phyloP scores from a whole-genome alignment of 2,329 filamentous ascomycete species.

The Leptographium flavum region DNA sequence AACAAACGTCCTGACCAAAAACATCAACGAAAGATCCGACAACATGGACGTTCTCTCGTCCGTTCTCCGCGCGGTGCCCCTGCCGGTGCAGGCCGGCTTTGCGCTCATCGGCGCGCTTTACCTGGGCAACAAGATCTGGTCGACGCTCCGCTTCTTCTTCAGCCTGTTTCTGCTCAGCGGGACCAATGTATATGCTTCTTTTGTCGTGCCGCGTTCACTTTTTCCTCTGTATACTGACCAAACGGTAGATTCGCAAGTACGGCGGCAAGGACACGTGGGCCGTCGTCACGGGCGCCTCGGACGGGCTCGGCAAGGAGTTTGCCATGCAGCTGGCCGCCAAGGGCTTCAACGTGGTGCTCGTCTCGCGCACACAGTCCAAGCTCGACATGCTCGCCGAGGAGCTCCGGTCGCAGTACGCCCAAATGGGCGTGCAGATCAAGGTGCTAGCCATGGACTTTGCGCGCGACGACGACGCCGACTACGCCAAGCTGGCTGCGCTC shows the following conservation, averaged over 20 bases:
- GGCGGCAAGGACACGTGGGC: constrained; percentile 89
- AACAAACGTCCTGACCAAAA: no score
- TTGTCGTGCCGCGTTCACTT: no score
- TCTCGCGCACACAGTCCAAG: constrained; percentile 92
- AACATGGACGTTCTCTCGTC: constrained; percentile 19
- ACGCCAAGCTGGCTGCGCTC: constrained; percentile 53
- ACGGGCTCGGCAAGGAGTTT: constrained; percentile 95
- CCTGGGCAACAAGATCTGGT: constrained; percentile 40
- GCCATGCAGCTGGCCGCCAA: constrained; percentile 77
- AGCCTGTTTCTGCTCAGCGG: constrained; percentile 56
- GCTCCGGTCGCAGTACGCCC: constrained; percentile 55
- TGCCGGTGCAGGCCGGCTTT: constrained; percentile 26
- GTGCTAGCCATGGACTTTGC: constrained; percentile 86
- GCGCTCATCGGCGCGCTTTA: constrained; percentile 44
- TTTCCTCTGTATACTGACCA: no score
- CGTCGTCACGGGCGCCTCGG: constrained; percentile 85
- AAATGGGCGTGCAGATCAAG: constrained; percentile 52
- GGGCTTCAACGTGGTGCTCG: constrained; percentile 87
- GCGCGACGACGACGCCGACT: constrained; percentile 65
- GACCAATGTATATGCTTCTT: no score
- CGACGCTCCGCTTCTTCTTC: constrained; percentile 46
- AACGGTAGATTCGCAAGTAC: constrained; percentile 82
- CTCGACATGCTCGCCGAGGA: constrained; percentile 64
- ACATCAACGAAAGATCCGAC: neutral
- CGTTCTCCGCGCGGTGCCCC: constrained; percentile 26